Evolutionary conservation across 1,284 basidiomycete genomes (phyloP).

Genomic region (Earliella scabrosa): DNA sequence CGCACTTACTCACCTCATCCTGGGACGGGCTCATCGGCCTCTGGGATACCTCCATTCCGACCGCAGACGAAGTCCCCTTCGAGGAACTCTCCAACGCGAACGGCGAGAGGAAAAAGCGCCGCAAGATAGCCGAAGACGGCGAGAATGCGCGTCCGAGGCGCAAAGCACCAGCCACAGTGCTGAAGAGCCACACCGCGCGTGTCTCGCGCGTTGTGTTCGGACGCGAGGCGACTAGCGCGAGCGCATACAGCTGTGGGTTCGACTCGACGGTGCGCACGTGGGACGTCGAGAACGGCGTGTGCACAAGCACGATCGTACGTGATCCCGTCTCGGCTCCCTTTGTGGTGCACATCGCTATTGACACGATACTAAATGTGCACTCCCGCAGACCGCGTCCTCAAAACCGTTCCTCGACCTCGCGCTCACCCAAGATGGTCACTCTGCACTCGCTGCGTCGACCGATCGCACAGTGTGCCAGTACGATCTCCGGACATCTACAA

Average conservation of each 20-base stretch:
- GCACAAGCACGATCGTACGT: constrained; percentile 68
- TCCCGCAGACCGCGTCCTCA: constrained; percentile 61
- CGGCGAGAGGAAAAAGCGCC: constrained; percentile 60
- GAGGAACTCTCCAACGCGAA: constrained; percentile 20
- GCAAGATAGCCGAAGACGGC: constrained; percentile 43
- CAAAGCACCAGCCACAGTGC: constrained; percentile 68
- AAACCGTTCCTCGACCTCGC: constrained; percentile 72
- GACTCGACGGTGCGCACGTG: constrained; percentile 78
- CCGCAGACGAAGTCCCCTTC: constrained; percentile 61
- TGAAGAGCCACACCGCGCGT: constrained; percentile 76
- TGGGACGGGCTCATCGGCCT: constrained; percentile 85
- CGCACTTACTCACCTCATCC: constrained; percentile 71
- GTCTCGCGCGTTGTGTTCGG: constrained; percentile 69
- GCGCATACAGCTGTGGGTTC: constrained; percentile 74
- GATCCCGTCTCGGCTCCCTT: not conserved
- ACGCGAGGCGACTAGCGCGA: constrained; percentile 29
- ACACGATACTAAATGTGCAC: too few relatives aligned
- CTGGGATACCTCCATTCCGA: constrained; percentile 71
- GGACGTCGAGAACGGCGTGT: constrained; percentile 74
- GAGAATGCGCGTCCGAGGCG: constrained; percentile 41
- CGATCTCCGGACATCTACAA: constrained; percentile 56
- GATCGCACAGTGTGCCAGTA: constrained; percentile 71
- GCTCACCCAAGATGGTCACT: constrained; percentile 44
- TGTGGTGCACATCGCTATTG: too few relatives aligned
- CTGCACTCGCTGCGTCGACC: constrained; percentile 63